These are phyloP conservation scores for Colletotrichum sojae DNA, from an alignment of 2,329 filamentous ascomycete species.

Conservation along the genomic window DNA sequence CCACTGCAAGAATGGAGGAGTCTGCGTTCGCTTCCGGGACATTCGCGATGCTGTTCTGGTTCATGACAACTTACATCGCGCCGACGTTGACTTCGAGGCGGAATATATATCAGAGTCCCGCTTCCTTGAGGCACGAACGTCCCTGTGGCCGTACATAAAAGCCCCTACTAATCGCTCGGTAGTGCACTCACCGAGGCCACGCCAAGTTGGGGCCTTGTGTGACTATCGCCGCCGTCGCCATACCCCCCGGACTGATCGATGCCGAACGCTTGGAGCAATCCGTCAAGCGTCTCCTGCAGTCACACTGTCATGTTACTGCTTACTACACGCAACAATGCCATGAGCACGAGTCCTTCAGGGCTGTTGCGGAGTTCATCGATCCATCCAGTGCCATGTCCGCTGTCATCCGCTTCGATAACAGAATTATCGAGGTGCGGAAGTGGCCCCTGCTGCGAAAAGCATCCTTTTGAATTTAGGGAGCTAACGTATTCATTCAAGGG, in stretches of 20 bases:
- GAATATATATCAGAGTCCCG: conserved; percentile 61
- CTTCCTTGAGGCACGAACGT: conserved; percentile 55
- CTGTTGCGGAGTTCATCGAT: conserved; percentile 27
- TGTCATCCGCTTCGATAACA: conserved; percentile 27
- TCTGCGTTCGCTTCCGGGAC: conserved; percentile 72
- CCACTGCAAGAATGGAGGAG: conserved; percentile 52
- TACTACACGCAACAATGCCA: conserved; percentile 21
- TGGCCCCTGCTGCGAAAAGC: neutral
- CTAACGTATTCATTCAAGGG: conserved; percentile 17
- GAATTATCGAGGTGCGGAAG: conserved; percentile 29
- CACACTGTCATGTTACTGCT: conserved; percentile 25
- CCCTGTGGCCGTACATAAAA: neutral
- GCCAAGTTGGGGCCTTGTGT: conserved; percentile 16
- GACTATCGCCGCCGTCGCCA: conserved; percentile 22
- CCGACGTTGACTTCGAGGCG: conserved; percentile 62
- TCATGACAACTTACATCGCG: conserved; percentile 60
- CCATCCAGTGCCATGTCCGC: conserved; percentile 15
- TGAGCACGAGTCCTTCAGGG: conserved; percentile 20
- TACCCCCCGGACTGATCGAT: conserved; percentile 9
- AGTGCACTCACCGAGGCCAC: conserved; percentile 10
- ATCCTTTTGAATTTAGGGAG: too few species aligned
- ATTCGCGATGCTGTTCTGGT: conserved; percentile 71
- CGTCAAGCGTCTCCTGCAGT: conserved; percentile 29
- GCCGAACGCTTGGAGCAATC: conserved; percentile 12
- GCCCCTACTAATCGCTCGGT: conserved; percentile 26